Percentiles rank a stretch among this genome's conserved stretches.
Conservation (phyloP, 495 filamentous ascomycete species). For the Viridothelium virens region DNA sequence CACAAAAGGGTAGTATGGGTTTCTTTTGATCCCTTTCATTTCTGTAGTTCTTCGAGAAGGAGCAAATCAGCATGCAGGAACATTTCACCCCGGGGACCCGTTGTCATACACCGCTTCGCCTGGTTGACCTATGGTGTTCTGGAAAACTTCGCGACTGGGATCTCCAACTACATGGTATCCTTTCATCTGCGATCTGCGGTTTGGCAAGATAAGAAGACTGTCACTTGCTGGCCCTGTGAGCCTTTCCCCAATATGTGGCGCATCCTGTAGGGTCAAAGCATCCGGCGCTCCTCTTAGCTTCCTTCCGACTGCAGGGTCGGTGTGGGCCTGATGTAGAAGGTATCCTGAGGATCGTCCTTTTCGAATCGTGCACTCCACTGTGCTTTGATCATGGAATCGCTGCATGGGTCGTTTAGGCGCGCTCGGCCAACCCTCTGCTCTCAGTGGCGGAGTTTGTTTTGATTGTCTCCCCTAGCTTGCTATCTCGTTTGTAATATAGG, state of each 20-base stretch:
- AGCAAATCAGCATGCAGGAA: not conserved
- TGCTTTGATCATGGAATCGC: constrained; percentile 9
- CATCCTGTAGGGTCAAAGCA: constrained; percentile 10
- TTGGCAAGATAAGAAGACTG: constrained; percentile 2
- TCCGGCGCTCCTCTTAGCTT: constrained; percentile 3
- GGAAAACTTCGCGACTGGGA: not conserved
- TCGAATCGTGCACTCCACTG: not conserved
- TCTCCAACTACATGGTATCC: not conserved
- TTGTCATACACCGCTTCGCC: not conserved
- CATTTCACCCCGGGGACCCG: not conserved
- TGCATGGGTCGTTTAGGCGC: not conserved
- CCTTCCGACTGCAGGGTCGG: constrained; percentile 10
- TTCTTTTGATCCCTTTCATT: constrained; percentile 3
- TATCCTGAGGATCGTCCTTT: constrained; percentile 3
- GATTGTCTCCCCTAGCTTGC: constrained; percentile 1
- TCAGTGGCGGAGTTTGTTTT: constrained; percentile 9
- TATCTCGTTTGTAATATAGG: constrained; percentile 3
- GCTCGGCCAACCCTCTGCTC: constrained; percentile 9
- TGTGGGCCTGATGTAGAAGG: constrained; percentile 5
- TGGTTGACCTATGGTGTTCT: not conserved
- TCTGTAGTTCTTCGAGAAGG: not conserved
- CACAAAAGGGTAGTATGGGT: not conserved
- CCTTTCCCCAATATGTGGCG: constrained; percentile 2
- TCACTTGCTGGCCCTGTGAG: not conserved
- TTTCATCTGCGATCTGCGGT: constrained; percentile 9